Evolutionary conservation across 164 flowering plant species (phyloP).

Genomic region (Macadamia integrifolia): DNA sequence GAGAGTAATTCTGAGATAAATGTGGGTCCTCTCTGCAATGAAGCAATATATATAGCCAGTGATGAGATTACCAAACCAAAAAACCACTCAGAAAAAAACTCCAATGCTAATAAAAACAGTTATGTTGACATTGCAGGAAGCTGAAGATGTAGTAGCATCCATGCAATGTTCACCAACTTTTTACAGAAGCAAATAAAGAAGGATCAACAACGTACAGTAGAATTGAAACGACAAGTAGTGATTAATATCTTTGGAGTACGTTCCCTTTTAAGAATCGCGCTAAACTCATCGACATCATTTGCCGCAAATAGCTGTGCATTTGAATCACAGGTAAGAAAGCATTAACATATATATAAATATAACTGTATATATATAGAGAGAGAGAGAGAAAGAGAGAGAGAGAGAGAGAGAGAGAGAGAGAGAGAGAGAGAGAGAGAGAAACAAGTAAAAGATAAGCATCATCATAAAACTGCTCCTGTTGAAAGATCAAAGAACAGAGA

Average conservation of each 20-base stretch:
- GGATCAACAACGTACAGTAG: slow-evolving; percentile 50
- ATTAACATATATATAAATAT: neutral
- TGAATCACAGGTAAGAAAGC: neutral
- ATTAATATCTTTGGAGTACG: slow-evolving; percentile 68
- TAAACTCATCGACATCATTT: slow-evolving; percentile 86
- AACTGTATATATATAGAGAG: neutral
- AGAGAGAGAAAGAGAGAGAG: neutral
- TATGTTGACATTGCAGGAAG: neutral
- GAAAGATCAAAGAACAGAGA: neutral
- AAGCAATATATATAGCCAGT: slow-evolving; percentile 3
- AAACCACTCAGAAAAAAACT: neutral
- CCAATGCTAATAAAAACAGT: neutral
- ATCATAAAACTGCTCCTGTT: neutral
- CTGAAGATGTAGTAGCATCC: neutral
- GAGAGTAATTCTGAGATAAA: slow-evolving; percentile 70
- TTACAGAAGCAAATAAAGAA: neutral
- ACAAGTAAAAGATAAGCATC: neutral
- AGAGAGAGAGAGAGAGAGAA: neutral
- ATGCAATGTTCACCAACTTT: neutral
- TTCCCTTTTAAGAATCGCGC: slow-evolving; percentile 49
- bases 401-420: neutral
- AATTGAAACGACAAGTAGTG: slow-evolving; percentile 83
- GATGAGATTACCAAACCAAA: slow-evolving; percentile 3
- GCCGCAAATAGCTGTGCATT: slow-evolving; percentile 75
- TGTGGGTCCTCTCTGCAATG: slow-evolving; percentile 83